Evolutionary conservation across 2,329 filamentous ascomycete genomes (phyloP).

Genomic region (Beauveria medogensis): DNA sequence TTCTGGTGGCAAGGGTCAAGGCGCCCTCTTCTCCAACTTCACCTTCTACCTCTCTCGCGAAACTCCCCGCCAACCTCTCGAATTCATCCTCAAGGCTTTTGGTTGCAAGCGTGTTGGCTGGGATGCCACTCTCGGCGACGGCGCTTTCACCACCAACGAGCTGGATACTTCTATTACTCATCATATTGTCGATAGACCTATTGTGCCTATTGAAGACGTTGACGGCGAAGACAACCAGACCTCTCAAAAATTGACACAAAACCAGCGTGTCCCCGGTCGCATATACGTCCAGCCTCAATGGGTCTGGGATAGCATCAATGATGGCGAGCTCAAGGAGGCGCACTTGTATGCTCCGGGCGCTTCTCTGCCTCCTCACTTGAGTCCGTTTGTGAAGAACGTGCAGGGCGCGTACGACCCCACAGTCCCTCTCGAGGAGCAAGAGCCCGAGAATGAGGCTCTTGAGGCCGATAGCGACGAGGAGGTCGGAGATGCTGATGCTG

Average conservation of each 20-base stretch:
- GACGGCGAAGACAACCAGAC: slow-evolving; percentile 54
- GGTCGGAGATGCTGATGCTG: slow-evolving; percentile 37
- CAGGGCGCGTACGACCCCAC: slow-evolving; percentile 90
- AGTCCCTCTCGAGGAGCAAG: slow-evolving; percentile 74
- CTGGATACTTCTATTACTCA: slow-evolving; percentile 85
- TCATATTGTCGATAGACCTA: slow-evolving; percentile 87
- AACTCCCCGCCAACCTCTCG: slow-evolving; percentile 79
- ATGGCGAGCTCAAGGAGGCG: slow-evolving; percentile 76
- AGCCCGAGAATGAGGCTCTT: slow-evolving; percentile 77
- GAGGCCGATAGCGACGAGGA: slow-evolving; percentile 50
- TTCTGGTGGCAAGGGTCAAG: slow-evolving; percentile 56
- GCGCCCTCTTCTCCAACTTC: slow-evolving; percentile 75
- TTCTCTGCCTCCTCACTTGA: slow-evolving; percentile 85
- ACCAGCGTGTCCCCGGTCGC: slow-evolving; percentile 78
- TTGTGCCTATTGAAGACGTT: slow-evolving; percentile 49
- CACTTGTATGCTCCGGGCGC: slow-evolving; percentile 87
- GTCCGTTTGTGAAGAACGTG: slow-evolving; percentile 84
- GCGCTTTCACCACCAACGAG: slow-evolving; percentile 86
- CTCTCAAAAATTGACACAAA: slow-evolving; percentile 47
- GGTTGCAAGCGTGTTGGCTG: slow-evolving; percentile 94
- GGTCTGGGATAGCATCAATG: slow-evolving; percentile 96
- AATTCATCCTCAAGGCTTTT: slow-evolving; percentile 89
- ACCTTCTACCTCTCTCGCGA: slow-evolving; percentile 93
- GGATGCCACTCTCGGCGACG: slow-evolving; percentile 84
- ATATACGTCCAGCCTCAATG: slow-evolving; percentile 95